phyloP scores from a whole-genome alignment of 371 early-diverging fungal genomes.

The Mortierella sp. region DNA sequence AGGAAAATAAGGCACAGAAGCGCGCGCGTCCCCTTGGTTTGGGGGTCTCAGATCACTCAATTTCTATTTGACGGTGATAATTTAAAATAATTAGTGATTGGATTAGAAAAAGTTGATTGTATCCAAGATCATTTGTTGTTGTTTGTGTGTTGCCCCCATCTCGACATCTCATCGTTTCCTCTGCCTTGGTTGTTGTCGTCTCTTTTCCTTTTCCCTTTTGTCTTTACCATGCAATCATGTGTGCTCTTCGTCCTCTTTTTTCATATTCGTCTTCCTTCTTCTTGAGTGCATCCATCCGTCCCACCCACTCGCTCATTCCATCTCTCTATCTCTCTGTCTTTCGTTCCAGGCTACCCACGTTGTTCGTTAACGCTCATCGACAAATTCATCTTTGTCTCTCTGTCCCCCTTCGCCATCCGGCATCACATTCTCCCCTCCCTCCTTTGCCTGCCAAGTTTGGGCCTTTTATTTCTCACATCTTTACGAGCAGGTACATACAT shows the following conservation, averaged over 20 bases:
- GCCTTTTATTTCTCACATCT: not conserved
- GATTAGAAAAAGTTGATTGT: not conserved
- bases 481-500: constrained; percentile 4
- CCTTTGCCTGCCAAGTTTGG: not conserved
- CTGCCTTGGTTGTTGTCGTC: not conserved
- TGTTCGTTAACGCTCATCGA: not conserved
- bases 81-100: not conserved
- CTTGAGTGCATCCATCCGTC: not conserved
- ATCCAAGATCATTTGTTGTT: too few species aligned
- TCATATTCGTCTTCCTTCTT: not conserved
- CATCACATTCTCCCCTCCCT: not conserved
- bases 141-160: not conserved
- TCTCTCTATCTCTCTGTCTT: not conserved
- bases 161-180: not conserved
- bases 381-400: not conserved
- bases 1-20: not conserved
- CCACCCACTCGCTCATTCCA: constrained; percentile 5
- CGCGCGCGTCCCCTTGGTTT: not conserved
- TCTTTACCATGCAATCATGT: not conserved
- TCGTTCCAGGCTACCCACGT: not conserved
- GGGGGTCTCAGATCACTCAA: constrained; percentile 8
- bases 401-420: not conserved
- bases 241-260: not conserved
- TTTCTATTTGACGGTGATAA: not conserved
- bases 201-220: not conserved